Evolutionary conservation across 2,329 filamentous ascomycete species (phyloP), one percentile per base, ranked within the genome.

Genomic region (Didymella lethalis): DNA sequence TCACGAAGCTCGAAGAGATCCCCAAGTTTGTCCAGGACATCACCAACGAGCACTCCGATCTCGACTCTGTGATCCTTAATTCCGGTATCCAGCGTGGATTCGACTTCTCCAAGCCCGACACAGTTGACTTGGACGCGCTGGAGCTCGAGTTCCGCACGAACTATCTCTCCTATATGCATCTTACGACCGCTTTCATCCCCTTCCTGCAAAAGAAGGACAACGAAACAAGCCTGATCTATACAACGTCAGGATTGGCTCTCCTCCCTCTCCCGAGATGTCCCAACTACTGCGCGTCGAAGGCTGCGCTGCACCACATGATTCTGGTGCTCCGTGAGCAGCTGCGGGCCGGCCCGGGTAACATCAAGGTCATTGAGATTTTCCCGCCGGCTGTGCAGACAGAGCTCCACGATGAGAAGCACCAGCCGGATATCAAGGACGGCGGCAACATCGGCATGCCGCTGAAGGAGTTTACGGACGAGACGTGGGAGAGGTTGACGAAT

Each of bases 331-430:
- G 84, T 1, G 78, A 82, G 59, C 83, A 86, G 66, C 63, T 86
- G 32, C 77, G 78, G 44, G 77, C 78, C 5, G 77, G 76, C 1
- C 71, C 75, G 0, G 78, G 78, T 4, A 79, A 82, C 46, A 76
- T 85, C 65, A 83, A 83, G 59, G 78, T 86, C n/a, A 74, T 85
- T 36, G 84, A 86, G 68, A 76, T 86, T 10, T 83, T 81, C 54
- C 84, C 84, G 3, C 84, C 84, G 0, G 82, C 83, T 0, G 83
- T 86, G 34, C 84, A 86, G 73, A 86, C 83, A 0, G 84, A 86
- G 67, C 70, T 86, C 26, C 84, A 85, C 59, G 83, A 86, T 58
- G 77, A 76, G 28, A 83, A 83, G 69, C 81, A 85, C 57, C 83
- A 85, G 71, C 83, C 83, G 0, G 82, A 85, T 62, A 75, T 84